Base-by-base conservation (phyloP, 257 asterid species). In the Salvia splendens region DNA sequence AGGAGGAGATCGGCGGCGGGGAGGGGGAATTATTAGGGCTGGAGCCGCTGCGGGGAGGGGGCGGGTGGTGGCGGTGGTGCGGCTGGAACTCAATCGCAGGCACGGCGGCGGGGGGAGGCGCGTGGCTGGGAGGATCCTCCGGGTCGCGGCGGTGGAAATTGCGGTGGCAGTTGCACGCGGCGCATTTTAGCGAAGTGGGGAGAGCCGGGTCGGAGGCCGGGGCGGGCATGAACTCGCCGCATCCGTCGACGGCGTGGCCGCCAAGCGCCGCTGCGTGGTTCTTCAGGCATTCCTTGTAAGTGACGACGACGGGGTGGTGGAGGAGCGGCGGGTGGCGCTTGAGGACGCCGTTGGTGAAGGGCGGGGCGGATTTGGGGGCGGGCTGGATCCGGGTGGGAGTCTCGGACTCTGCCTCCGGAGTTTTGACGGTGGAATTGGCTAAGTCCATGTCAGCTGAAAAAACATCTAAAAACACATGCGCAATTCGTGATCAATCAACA, bases 161-260 rank as follows among this genome's bases (percentile, higher is more conserved):
- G 24, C 97, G 95, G 87, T 93, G 99, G 78, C 99, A 94, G 0
- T 96, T 96, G 66, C 97, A 94, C 1, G 96, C 99, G 14, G 99
- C 96, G 85, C 99, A 94, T 81, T 82, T 91, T 2, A 94, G 83
- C 12, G 97, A 87, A 20, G 99, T 84, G 36, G 99, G 97, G 73
- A 90, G 95, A 9, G 87, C 50, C 5, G 92, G 84, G 60, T 76
- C 80, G 6, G 89, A 71, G 1, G 82, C 52, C 0, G 89, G 91
- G 0, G 97, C 85, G 0, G 95, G 95, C 97, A 93, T 93, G 71
- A 93, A 93, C 54, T 93, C 99, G 0, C 99, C 97, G 62, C 97
- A 93, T 3, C 99, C 99, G 77, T 94, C 99, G 42, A 94, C 82
- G 63, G 99, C 97, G 81, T 94, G 96, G 65, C 84, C 88, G 12